Evolutionary conservation across 768 basidiomycete species (phyloP).

Genomic region (Fomitopsis pulvina): DNA sequence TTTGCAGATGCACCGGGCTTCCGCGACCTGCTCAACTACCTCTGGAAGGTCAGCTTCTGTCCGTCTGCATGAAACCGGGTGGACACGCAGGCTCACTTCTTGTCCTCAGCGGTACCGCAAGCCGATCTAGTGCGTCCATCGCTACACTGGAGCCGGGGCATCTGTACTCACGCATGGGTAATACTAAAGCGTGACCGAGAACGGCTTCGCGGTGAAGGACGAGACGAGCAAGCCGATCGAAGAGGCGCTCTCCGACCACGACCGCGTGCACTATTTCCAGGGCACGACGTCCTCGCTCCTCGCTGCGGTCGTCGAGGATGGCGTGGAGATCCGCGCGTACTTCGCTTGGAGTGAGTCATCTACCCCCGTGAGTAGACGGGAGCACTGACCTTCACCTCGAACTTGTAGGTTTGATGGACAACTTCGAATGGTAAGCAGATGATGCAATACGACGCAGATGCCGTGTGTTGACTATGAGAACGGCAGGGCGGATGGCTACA

Average conservation of each 20-base stretch:
- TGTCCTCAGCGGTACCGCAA: constrained; percentile 33
- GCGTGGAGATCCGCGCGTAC: constrained; percentile 55
- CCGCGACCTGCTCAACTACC: constrained; percentile 63
- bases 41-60: constrained; percentile 48
- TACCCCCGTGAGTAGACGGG: neutral
- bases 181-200: constrained; percentile 56
- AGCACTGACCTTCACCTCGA: constrained; percentile 2
- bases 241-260: constrained; percentile 48
- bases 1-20: constrained; percentile 56
- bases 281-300: constrained; percentile 50
- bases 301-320: constrained; percentile 54
- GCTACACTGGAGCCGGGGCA: neutral
- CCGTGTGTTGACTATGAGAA: neutral
- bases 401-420: constrained; percentile 52
- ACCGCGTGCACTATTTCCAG: constrained; percentile 61
- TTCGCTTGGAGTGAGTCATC: constrained; percentile 58
- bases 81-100: neutral
- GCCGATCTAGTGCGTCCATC: constrained; percentile 45
- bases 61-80: neutral
- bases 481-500: constrained; percentile 55
- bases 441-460: neutral
- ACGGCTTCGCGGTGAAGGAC: constrained; percentile 64
- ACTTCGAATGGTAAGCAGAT: constrained; percentile 54
- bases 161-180: too few relatives aligned
- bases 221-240: constrained; percentile 49